Evolutionary conservation across 2,329 filamentous ascomycete species (phyloP), one percentile per base, ranked within the genome.

Genomic region (Cercospora canescens): DNA sequence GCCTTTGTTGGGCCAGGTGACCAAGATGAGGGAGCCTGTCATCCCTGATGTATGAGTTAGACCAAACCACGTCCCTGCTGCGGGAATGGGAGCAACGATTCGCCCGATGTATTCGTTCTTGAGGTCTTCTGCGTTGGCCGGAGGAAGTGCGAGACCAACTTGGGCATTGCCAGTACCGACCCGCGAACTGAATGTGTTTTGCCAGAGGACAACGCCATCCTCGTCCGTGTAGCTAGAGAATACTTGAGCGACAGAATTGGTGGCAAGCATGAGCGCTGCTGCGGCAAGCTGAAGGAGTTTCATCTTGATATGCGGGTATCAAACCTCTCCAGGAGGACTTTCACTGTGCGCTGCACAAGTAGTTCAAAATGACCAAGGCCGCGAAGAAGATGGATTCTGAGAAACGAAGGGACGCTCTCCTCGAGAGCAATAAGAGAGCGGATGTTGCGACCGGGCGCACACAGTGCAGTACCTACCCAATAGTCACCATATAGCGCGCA

Each of bases 91-190:
- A 62, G 81, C 70, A 69, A 88, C 87, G 56, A 88, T 77, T 58
- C 86, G 81, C 39, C 87, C 87, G 64, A 89, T 85, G 70, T 88
- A 88, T 73, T 89, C 87, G 52, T 78, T 81, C 5, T 82, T 80
- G 60, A 71, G 61, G 30, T 66, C 67, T 9, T 55, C 60, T 84
- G 81, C 24, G 74, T 81, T 70, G 5, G 87, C 71, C 1, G 70
- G 69, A 7, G 71, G 87, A 16, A 89, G 77, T 1, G 84, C 84
- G 60, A 89, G 71, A 72, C 87, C 87, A 58, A 85, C 86, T 34
- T 81, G 83, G 59, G 85, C 80, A 37, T 82, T 82, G 63, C 82
- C 84, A 16, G 74, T 69, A 16, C 80, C 80, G 8, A 80, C 75
- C 5, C 76, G 76, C 61, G 79, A 75, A 37, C 75, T 71, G 37